These are phyloP conservation scores for Microdochium bolleyi DNA, from an alignment of 2,329 filamentous ascomycete species.

Conservation along the genomic window DNA sequence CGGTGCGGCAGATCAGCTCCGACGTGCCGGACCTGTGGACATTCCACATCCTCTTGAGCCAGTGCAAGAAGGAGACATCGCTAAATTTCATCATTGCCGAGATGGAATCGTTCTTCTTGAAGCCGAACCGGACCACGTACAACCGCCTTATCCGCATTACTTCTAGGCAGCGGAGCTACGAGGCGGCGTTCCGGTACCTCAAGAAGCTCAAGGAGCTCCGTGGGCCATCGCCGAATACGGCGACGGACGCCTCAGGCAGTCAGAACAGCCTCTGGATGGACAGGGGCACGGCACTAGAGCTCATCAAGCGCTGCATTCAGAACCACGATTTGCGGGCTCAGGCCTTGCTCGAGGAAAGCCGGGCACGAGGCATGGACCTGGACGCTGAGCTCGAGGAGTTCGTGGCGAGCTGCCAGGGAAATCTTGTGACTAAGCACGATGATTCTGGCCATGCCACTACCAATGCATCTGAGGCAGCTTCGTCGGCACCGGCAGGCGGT, in stretches of 20 bases:
- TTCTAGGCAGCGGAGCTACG: slow-evolving; percentile 21
- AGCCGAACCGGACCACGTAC: slow-evolving; percentile 17
- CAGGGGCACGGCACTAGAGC: slow-evolving; percentile 18
- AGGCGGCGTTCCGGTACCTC: slow-evolving; percentile 23
- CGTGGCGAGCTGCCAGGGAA: neutral
- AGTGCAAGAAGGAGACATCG: slow-evolving; percentile 15
- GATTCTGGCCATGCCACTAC: neutral
- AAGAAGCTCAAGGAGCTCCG: slow-evolving; percentile 12
- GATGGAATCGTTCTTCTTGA: slow-evolving; percentile 26
- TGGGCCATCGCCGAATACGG: too few species aligned
- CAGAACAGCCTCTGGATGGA: slow-evolving; percentile 19
- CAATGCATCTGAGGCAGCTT: neutral
- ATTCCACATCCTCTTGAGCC: slow-evolving; percentile 23
- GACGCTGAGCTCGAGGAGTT: slow-evolving; percentile 12
- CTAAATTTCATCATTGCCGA: slow-evolving; percentile 25
- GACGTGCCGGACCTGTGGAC: slow-evolving; percentile 25
- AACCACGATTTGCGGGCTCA: slow-evolving; percentile 23
- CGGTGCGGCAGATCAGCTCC: slow-evolving; percentile 24
- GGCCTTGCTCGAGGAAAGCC: slow-evolving; percentile 21
- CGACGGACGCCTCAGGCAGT: slow-evolving; percentile 4
- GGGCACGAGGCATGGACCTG: slow-evolving; percentile 14
- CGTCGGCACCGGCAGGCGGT: neutral
- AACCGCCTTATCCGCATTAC: slow-evolving; percentile 23
- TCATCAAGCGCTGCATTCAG: slow-evolving; percentile 23
- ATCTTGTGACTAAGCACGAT: neutral